phyloP scores from a whole-genome alignment of 1,284 basidiomycete genomes.

The Leucoagaricus sp. region DNA sequence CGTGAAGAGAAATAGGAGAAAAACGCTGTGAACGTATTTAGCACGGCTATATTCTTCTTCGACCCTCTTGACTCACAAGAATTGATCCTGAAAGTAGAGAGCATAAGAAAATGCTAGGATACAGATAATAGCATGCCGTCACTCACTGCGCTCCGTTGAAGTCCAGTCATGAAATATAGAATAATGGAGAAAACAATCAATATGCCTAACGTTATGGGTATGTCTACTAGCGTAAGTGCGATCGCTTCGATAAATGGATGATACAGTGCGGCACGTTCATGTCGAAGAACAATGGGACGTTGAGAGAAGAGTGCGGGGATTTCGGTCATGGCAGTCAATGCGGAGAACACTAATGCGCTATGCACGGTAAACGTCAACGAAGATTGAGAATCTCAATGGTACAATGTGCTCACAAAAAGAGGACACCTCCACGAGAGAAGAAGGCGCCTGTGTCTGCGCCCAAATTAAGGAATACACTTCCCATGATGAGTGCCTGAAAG shows the following conservation, averaged over 20 bases:
- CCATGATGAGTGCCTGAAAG: slow-evolving; percentile 73
- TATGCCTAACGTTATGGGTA: slow-evolving; percentile 62
- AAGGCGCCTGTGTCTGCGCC: slow-evolving; percentile 64
- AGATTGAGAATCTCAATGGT: not conserved
- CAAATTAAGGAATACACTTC: slow-evolving; percentile 74
- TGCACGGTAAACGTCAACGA: not conserved
- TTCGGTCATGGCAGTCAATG: slow-evolving; percentile 66
- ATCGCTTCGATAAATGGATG: slow-evolving; percentile 68
- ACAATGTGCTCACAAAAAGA: slow-evolving; percentile 62
- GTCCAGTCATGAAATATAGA: slow-evolving; percentile 66
- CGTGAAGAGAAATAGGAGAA: slow-evolving; percentile 45
- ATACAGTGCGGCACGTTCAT: slow-evolving; percentile 60
- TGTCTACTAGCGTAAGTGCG: slow-evolving; percentile 70
- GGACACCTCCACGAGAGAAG: slow-evolving; percentile 80
- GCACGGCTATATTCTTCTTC: too few relatives aligned
- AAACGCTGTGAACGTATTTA: slow-evolving; percentile 34
- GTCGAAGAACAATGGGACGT: slow-evolving; percentile 70
- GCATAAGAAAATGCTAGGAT: not conserved
- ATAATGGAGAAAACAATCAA: slow-evolving; percentile 53
- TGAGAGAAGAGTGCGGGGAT: slow-evolving; percentile 73
- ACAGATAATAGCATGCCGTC: not conserved
- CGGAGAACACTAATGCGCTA: slow-evolving; percentile 55
- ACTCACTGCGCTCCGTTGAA: slow-evolving; percentile 46
- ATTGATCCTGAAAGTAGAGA: slow-evolving; percentile 39
- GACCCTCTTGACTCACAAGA: slow-evolving; percentile 63